Evolutionary conservation across 768 basidiomycete species (phyloP), one percentile per base, ranked within the genome.

Genomic region (Phanerochaete sordida): DNA sequence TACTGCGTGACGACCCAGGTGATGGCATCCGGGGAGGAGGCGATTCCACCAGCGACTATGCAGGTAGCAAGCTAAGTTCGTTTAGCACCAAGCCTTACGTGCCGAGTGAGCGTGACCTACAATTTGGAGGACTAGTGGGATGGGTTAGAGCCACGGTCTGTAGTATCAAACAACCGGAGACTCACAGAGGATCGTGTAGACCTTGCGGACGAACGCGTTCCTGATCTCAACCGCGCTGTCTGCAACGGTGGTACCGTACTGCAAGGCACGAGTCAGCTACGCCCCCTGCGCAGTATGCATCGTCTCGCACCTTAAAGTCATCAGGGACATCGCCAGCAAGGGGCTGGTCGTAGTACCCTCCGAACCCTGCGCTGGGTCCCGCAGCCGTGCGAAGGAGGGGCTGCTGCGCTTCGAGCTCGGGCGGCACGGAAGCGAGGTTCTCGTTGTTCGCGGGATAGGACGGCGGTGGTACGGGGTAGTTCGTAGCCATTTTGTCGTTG

Each of bases 151-250:
- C 35, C 31, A 1, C 11, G n/a, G 24, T 24, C 24, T 19, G n/a
- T 12, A 23, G 37, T 23, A 24, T 1, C 26, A 23, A 6, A 27
- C 12, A 49, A 26, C 39, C 28, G 24, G 19, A 45, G 53, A 78
- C 90, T 80, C 68, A 93, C 92, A 86, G 3, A 98, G 84, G 67
- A 96, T 93, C 28, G 83, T 84, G 74, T 93, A 96, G 35, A 94
- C 90, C 78, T 97, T 97, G 70, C 93, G 83, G 58, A 98, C 79
- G 74, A 98, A 98, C 5, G 87, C 91, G 63, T 84, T 82, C 55
- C 93, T 80, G 68, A 98, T 89, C 68, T 93, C 88, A 2, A 79
- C 73, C 12, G 88, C 82, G 61, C 88, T 88, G 61, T 93, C 91
- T 1, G 85, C 82, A 15, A 93, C 92, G 1, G 84, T 85, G 1